Evolutionary conservation across 2,329 filamentous ascomycete genomes (phyloP).

Genomic region (Fonsecaea monophora): DNA sequence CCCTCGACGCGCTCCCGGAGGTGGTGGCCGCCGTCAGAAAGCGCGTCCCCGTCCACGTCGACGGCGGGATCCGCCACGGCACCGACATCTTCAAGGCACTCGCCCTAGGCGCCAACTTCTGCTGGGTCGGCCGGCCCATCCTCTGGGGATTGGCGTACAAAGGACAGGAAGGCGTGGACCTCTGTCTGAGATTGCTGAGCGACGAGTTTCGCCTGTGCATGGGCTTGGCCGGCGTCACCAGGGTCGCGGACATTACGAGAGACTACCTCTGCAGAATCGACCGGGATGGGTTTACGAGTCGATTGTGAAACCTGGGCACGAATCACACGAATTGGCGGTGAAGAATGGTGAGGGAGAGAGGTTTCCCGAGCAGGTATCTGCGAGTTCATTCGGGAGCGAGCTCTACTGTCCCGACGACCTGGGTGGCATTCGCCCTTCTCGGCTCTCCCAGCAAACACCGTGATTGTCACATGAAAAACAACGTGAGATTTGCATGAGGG

Average conservation of each 20-base stretch:
- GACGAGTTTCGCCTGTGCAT: conserved; percentile 43
- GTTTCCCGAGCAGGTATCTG: too few species aligned
- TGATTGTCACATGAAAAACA: too few species aligned
- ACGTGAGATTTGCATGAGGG: too few species aligned
- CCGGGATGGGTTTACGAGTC: conserved; percentile 42
- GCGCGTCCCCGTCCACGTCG: conserved; percentile 53
- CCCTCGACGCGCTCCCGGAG: conserved; percentile 46
- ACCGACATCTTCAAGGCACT: conserved; percentile 66
- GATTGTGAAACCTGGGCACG: conserved; percentile 33
- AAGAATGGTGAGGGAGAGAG: too few species aligned
- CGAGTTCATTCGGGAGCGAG: too few species aligned
- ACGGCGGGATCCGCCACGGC: conserved; percentile 63
- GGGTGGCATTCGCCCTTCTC: background rate
- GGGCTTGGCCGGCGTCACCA: conserved; percentile 40
- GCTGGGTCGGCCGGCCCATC: conserved; percentile 56
- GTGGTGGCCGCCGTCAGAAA: conserved; percentile 40
- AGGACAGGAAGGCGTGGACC: conserved; percentile 41
- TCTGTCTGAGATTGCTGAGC: conserved; percentile 39
- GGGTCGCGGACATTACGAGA: conserved; percentile 34
- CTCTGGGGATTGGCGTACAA: conserved; percentile 57
- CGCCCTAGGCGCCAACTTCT: conserved; percentile 59
- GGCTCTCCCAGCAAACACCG: too few species aligned
- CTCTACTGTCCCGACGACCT: background rate
- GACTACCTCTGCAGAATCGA: conserved; percentile 52
- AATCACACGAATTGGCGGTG: too few species aligned